Conservation (phyloP, 371 early-diverging fungal genomes). For the Homolaphlyctis polyrhiza region DNA sequence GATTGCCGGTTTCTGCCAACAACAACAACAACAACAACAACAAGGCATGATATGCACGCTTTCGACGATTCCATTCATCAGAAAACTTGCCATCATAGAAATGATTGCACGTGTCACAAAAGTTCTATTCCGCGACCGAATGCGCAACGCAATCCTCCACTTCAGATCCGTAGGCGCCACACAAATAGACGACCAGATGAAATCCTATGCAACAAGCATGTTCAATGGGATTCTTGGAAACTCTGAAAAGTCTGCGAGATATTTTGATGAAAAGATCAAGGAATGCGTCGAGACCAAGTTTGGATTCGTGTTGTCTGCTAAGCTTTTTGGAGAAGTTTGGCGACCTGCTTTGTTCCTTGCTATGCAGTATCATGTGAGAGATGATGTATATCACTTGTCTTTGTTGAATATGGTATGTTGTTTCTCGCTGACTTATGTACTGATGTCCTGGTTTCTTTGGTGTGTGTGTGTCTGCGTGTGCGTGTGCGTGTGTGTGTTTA, state of each 20-base stretch:
- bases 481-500: too few species aligned
- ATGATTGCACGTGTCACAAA: slow-evolving; percentile 45
- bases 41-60: slow-evolving; percentile 31
- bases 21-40: too few species aligned
- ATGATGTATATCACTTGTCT: slow-evolving; percentile 16
- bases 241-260: slow-evolving; percentile 18
- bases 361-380: slow-evolving; percentile 46
- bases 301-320: slow-evolving; percentile 8
- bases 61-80: slow-evolving; percentile 41
- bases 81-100: slow-evolving; percentile 36
- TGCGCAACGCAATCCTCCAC: slow-evolving; percentile 36
- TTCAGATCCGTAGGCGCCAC: slow-evolving; percentile 44
- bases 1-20: background rate
- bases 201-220: slow-evolving; percentile 23
- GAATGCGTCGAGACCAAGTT: slow-evolving; percentile 31
- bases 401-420: background rate
- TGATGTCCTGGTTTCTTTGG: too few species aligned
- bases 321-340: slow-evolving; percentile 26
- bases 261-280: slow-evolving; percentile 33
- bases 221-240: slow-evolving; percentile 27
- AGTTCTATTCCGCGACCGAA: slow-evolving; percentile 23
- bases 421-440: too few species aligned
- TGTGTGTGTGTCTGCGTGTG: too few species aligned
- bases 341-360: slow-evolving; percentile 38
- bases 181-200: slow-evolving; percentile 39